Evolutionary conservation across 1,284 basidiomycete genomes (phyloP).

Genomic region (Ustilago xerochloae): DNA sequence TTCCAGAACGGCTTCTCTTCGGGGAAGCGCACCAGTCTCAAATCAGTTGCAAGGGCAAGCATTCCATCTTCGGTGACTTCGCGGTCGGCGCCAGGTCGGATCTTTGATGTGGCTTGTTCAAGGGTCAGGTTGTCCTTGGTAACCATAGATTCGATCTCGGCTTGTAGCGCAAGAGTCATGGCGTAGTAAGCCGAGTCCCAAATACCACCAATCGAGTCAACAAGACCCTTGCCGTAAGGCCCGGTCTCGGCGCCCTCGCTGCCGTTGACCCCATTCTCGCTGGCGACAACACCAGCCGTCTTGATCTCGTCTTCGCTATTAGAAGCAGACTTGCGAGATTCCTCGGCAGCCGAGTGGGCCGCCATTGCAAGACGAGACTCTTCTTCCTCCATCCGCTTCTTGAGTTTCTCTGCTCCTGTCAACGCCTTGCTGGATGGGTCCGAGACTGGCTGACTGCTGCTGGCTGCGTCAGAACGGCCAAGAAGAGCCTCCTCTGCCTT

Average conservation of each 20-base stretch:
- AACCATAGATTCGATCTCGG: slow-evolving; percentile 44
- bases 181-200: slow-evolving; percentile 68
- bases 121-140: slow-evolving; percentile 43
- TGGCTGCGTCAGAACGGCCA: not conserved
- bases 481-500: slow-evolving; percentile 41
- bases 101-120: slow-evolving; percentile 46
- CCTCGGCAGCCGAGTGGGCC: slow-evolving; percentile 46
- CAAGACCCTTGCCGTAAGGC: slow-evolving; percentile 68
- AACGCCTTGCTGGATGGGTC: not conserved
- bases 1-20: slow-evolving; percentile 55
- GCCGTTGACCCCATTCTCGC: not conserved
- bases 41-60: slow-evolving; percentile 45
- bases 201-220: slow-evolving; percentile 70
- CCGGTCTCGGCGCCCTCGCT: slow-evolving; percentile 19
- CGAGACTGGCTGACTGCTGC: not conserved
- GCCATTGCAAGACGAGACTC: slow-evolving; percentile 39
- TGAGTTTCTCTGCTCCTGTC: slow-evolving; percentile 25
- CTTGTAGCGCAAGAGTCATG: slow-evolving; percentile 40
- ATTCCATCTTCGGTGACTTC: slow-evolving; percentile 34
- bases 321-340: slow-evolving; percentile 26
- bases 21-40: slow-evolving; percentile 58
- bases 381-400: slow-evolving; percentile 43
- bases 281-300: slow-evolving; percentile 11
- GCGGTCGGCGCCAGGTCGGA: slow-evolving; percentile 41
- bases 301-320: slow-evolving; percentile 22